Conservation (phyloP, 768 basidiomycete genomes). For the Suillus placidus region DNA sequence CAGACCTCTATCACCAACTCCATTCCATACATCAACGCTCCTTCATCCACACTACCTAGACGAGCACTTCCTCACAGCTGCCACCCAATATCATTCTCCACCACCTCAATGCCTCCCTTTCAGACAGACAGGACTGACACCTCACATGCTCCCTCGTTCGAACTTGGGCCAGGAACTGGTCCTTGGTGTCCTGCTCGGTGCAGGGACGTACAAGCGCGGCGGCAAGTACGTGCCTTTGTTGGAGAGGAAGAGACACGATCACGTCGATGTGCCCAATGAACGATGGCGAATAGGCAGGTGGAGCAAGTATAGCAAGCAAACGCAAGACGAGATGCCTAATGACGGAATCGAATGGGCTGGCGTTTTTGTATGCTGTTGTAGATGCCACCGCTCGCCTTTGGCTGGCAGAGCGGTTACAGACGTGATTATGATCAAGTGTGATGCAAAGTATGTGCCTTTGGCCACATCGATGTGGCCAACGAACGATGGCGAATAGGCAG, state of each 20-base stretch:
- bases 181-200: slow-evolving; percentile 68
- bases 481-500: slow-evolving; percentile 76
- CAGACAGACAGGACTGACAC: slow-evolving; percentile 26
- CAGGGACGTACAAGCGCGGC: slow-evolving; percentile 62
- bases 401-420: no score
- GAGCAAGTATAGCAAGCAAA: slow-evolving; percentile 29
- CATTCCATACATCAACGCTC: slow-evolving; percentile 60
- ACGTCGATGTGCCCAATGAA: slow-evolving; percentile 61
- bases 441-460: slow-evolving; percentile 67
- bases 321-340: not conserved
- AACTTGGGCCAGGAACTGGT: slow-evolving; percentile 21
- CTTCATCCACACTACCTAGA: slow-evolving; percentile 68
- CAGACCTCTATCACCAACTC: slow-evolving; percentile 41
- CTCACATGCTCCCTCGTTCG: slow-evolving; percentile 21
- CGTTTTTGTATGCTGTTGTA: no score
- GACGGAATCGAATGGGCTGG: no score
- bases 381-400: no score
- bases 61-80: slow-evolving; percentile 64
- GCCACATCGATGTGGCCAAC: slow-evolving; percentile 62
- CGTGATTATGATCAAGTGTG: slow-evolving; percentile 41
- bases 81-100: slow-evolving; percentile 47
- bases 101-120: slow-evolving; percentile 37
- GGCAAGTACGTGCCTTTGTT: slow-evolving; percentile 71
- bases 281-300: slow-evolving; percentile 77
- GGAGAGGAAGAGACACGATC: slow-evolving; percentile 65